Evolutionary conservation across 257 asterid species (phyloP).

Genomic region (Parsonsia alboflavescens): DNA sequence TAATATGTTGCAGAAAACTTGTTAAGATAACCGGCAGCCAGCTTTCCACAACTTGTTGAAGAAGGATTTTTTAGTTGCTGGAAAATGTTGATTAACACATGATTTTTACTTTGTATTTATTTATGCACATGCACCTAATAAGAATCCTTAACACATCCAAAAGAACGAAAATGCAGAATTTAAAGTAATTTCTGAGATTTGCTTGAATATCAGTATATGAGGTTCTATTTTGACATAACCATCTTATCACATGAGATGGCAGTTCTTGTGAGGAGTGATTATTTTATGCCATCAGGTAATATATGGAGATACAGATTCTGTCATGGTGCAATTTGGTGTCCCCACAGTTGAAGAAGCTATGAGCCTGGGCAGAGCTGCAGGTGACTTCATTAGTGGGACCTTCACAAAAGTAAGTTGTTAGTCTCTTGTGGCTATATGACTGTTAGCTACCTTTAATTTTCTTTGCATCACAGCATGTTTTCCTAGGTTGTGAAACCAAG

Average conservation of each 20-base stretch:
- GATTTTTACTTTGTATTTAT: neutral
- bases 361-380: constrained; percentile 95
- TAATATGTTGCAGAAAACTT: too few relatives aligned
- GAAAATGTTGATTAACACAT: neutral
- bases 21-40: too few relatives aligned
- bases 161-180: neutral
- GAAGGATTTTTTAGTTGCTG: neutral
- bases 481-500: neutral
- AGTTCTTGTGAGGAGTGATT: constrained; percentile 5
- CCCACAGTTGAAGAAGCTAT: constrained; percentile 87
- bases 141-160: neutral
- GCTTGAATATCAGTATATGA: neutral
- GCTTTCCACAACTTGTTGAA: neutral
- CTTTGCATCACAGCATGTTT: neutral
- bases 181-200: too few relatives aligned
- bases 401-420: constrained; percentile 61
- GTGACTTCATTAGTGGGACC: constrained; percentile 82
- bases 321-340: constrained; percentile 98
- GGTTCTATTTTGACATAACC: neutral
- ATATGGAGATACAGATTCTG: constrained; percentile 99
- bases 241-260: neutral
- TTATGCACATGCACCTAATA: neutral
- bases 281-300: constrained; percentile 53
- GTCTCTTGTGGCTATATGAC: neutral
- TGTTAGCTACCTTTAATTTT: constrained; percentile 8